Evolutionary conservation across 164 flowering plant genomes (phyloP), one percentile per base, ranked within the genome.

Genomic region (Stephania japonica): DNA sequence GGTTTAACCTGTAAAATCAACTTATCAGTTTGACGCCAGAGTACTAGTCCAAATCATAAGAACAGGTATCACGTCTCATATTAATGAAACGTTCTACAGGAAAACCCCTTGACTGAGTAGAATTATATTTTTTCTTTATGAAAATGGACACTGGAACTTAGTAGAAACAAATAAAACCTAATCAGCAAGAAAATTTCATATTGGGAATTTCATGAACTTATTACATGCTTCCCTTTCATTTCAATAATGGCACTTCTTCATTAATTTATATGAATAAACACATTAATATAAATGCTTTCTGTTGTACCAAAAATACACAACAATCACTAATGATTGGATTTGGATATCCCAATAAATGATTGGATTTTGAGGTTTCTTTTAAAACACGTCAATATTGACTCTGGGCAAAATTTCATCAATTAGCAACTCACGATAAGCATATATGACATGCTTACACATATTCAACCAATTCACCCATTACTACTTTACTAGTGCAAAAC

Each of bases 1-100:
- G 97, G 75, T 95, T 95, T 78, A 95, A 72, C 86, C 98, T 93
- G 75, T 24, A 70, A 47, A 68, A 71, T 19, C n/a, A 70, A 24
- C 41, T 68, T 27, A 73, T 19, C 26, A 38, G 59, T 21, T 59
- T 32, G 43, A 19, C 25, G 11, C 1, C 24, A 32, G 19, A 67
- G 41, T 67, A 19, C 21, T 32, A 67, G 43, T 19, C 41, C n/a
- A 27, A 27, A 67, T 38, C 14, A 32, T 32, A 32, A 32, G 7
- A 19, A 56, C 7, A 56, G n/a, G 6, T 16, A 53, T 18, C 5
- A 19, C n/a, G 7, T 56, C 63, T 16, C 6, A 56, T 56, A 21
- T 56, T 16, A 56, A 16, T 56, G 23, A 56, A 56, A 18, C 1
- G 5, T 56, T 56, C 63, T 56, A 14, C 21, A 56, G 18, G 21